phyloP scores from a whole-genome alignment of 495 filamentous ascomycete species.

The Immersiella caudata region DNA sequence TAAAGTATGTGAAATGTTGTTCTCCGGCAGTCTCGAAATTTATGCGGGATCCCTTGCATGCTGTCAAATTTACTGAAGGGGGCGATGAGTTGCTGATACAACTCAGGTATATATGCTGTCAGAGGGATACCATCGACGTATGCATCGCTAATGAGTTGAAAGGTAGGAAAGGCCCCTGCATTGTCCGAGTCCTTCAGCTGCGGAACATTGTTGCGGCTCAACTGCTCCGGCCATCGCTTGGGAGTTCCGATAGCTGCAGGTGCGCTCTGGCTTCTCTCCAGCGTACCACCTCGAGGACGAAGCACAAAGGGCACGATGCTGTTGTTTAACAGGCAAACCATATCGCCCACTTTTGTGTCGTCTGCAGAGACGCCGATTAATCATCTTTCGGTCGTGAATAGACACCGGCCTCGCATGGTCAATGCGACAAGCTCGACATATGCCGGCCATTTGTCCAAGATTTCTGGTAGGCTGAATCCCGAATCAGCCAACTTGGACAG shows the following conservation, averaged over 20 bases:
- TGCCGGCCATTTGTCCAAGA: slow-evolving; percentile 20
- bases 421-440: slow-evolving; percentile 20
- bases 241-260: too few relatives aligned
- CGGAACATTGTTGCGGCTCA: not conserved
- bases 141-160: not conserved
- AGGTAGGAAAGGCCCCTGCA: not conserved
- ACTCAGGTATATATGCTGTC: too few relatives aligned
- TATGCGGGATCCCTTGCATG: too few relatives aligned
- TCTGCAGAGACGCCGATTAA: slow-evolving; percentile 6
- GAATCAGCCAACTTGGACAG: not conserved
- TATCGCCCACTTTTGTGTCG: slow-evolving; percentile 31
- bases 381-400: slow-evolving; percentile 3
- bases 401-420: slow-evolving; percentile 18
- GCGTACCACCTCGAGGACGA: not conserved
- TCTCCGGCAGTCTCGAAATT: too few relatives aligned
- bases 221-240: not conserved
- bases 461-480: slow-evolving; percentile 13
- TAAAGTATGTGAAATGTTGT: too few relatives aligned
- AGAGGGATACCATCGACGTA: not conserved
- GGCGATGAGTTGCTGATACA: not conserved
- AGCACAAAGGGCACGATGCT: not conserved
- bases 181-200: not conserved
- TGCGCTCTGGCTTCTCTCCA: too few relatives aligned
- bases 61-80: too few relatives aligned
- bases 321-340: not conserved